Base-by-base conservation (phyloP, 768 basidiomycete species). In the Leccinum fibrillosum region DNA sequence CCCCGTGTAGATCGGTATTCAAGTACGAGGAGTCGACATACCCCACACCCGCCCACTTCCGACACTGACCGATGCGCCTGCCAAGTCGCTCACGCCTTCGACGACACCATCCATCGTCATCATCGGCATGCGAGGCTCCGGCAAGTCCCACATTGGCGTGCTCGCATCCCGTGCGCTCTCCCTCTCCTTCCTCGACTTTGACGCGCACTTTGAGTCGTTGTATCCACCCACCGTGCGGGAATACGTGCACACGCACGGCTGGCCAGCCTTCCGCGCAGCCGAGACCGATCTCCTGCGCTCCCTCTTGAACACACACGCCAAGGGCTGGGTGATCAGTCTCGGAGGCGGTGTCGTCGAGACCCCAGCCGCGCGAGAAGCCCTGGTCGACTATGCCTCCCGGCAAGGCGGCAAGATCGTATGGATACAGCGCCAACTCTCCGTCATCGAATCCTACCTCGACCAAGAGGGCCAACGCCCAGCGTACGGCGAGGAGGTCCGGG, bases 291-390 rank as follows among this genome's bases (percentile, higher is more conserved):
- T 89, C 53, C 78, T 98, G 11, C 73, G 82, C 30, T 84, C 90
- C 42, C 78, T 97, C 42, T 77, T 96, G 42, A 66, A 73, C 17
- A 76, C 78, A 12, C 78, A 83, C 53, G 75, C 80, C 44, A 75
- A 80, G 5, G 76, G 78, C 0, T 86, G 93, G 72, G 80, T 98
- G 54, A 83, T 98, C 70, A 93, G 90, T 62, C 85, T 97, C 19
- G 96, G 97, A 3, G 97, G 97, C 4, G 96, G 96, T 1, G 86
- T 98, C 57, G 92, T 98, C 30, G 96, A 99, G 74, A 90, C 86
- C 0, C 80, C 86, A 1, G 81, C 78, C 44, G 89, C 92, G 12
- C 79, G 95, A 30, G 78, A 89, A 17, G 66, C 91, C 4, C 78
- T 99, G 58, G 81, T 86, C 71, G 73, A 78, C 17, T 94, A 91